A percentile compares a stretch with the other conserved stretches of the same genome.
phyloP scores from a whole-genome alignment of 768 basidiomycete species.

The Russula emetica region DNA sequence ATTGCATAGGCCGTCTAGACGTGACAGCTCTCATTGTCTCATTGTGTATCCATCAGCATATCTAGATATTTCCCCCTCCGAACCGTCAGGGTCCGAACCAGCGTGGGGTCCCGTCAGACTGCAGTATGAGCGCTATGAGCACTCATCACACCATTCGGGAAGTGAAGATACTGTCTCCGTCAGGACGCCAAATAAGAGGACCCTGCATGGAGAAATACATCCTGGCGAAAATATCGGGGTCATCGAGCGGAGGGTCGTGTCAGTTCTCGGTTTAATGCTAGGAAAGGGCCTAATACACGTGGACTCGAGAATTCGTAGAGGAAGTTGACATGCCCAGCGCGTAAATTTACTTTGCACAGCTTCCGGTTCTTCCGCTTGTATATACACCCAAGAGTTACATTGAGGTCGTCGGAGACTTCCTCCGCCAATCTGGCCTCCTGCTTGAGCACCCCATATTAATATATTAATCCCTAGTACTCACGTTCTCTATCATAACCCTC shows the following conservation, averaged over 20 bases:
- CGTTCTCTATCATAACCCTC: too few species aligned
- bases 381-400: constrained; percentile 95
- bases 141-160: constrained; percentile 43
- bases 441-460: constrained; percentile 89
- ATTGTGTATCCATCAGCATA: constrained; percentile 83
- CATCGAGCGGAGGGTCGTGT: constrained; percentile 81
- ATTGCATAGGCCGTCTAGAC: constrained; percentile 81
- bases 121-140: constrained; percentile 72
- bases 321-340: constrained; percentile 45
- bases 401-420: constrained; percentile 70
- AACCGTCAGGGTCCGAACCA: constrained; percentile 37
- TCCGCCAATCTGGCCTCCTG: constrained; percentile 58
- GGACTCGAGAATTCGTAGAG: constrained; percentile 71
- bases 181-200: too few species aligned
- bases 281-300: constrained; percentile 77
- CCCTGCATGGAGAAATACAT: too few species aligned
- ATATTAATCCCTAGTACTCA: constrained; percentile 48
- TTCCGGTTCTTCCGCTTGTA: constrained; percentile 79
- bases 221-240: constrained; percentile 82
- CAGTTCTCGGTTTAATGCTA: constrained; percentile 74
- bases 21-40: constrained; percentile 83
- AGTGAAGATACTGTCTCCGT: constrained; percentile 74
- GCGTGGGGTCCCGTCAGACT: constrained; percentile 70
- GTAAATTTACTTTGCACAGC: constrained; percentile 41
- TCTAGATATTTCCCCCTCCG: constrained; percentile 40